These are phyloP conservation scores for Akanthomyces muscarius DNA, from an alignment of 2,329 filamentous ascomycete species.

Conservation along the genomic window DNA sequence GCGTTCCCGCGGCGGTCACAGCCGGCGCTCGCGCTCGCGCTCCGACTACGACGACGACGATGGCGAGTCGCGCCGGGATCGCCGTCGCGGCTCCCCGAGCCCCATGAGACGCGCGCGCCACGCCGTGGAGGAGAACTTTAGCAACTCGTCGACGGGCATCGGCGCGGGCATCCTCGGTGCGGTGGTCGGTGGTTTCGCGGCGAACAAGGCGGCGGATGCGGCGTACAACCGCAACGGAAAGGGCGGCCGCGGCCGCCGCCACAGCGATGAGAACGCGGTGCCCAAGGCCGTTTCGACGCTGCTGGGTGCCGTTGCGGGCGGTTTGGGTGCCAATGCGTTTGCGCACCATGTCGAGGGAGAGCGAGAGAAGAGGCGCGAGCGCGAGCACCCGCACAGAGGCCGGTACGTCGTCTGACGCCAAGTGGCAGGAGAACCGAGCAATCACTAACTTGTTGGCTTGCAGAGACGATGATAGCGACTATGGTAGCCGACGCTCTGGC, in stretches of 20 bases:
- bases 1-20: not conserved
- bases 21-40: constrained; percentile 23
- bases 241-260: constrained; percentile 25
- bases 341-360: constrained; percentile 41
- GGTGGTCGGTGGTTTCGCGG: constrained; percentile 51
- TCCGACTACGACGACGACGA: constrained; percentile 17
- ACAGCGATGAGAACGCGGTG: constrained; percentile 28
- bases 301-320: constrained; percentile 52
- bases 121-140: constrained; percentile 45
- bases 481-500: not conserved
- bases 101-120: constrained; percentile 39
- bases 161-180: constrained; percentile 51
- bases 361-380: constrained; percentile 30
- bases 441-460: not conserved
- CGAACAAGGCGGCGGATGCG: constrained; percentile 44
- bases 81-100: constrained; percentile 20
- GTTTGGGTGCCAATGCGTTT: constrained; percentile 50
- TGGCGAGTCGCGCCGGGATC: constrained; percentile 10
- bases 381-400: constrained; percentile 24
- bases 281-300: constrained; percentile 44
- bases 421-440: not conserved
- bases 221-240: constrained; percentile 28
- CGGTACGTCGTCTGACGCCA: not conserved
- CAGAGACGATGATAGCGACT: constrained; percentile 9
- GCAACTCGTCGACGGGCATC: constrained; percentile 44